Evolutionary conservation across 306 rosid genomes (phyloP).

Genomic region (Fragaria iinumae): DNA sequence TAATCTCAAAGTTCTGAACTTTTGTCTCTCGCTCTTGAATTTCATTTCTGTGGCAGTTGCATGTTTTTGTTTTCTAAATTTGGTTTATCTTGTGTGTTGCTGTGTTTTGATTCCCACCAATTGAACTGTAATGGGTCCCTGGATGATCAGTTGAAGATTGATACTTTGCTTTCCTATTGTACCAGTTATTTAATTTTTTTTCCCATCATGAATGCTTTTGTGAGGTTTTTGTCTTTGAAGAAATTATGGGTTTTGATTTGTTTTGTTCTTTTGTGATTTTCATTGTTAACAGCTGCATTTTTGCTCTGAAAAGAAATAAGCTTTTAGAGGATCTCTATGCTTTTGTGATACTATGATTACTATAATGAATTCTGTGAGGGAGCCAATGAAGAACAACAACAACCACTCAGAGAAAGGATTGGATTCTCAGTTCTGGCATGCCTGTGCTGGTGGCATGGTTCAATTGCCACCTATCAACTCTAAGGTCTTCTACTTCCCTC

Average conservation of each 20-base stretch:
- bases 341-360: constrained; percentile 35
- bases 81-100: background rate
- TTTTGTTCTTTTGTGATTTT: background rate
- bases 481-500: constrained; percentile 85
- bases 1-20: background rate
- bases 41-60: background rate
- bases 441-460: constrained; percentile 96
- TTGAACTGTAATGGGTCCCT: background rate
- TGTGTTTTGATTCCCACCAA: background rate
- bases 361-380: constrained; percentile 56
- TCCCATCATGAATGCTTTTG: background rate
- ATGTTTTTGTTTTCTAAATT: constrained; percentile 1
- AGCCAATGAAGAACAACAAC: constrained; percentile 21
- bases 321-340: constrained; percentile 17
- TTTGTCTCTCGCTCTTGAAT: background rate
- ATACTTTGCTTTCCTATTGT: background rate
- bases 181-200: background rate
- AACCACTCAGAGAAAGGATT: constrained; percentile 47
- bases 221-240: background rate
- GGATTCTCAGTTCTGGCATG: constrained; percentile 94
- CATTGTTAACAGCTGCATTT: constrained; percentile 15
- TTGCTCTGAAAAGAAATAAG: background rate
- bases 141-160: background rate
- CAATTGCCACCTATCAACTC: constrained; percentile 85
- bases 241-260: background rate